Evolutionary conservation across 1,284 basidiomycete genomes (phyloP).

Genomic region (Ganoderma multipileum): DNA sequence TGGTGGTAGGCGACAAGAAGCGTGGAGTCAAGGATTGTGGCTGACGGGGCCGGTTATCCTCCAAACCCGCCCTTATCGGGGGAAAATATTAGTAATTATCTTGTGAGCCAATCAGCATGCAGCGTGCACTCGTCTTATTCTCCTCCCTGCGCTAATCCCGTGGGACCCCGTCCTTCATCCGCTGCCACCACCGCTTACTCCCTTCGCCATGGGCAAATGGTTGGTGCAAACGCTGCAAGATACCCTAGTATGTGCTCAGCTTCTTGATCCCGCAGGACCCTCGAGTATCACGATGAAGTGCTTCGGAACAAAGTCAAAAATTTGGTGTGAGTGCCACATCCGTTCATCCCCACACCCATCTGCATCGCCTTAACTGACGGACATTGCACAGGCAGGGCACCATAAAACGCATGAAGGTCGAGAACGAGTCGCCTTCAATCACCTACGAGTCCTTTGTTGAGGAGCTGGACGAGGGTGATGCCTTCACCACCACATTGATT

Average conservation of each 20-base stretch:
- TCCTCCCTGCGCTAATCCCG: conserved; percentile 21
- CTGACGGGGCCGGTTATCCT: conserved; percentile 12
- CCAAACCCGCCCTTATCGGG: conserved; percentile 11
- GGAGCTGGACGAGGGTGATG: conserved; percentile 74
- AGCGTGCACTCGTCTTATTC: conserved; percentile 9
- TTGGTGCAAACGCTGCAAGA: conserved; percentile 20
- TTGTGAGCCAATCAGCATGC: conserved; percentile 17
- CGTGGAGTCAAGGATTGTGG: conserved; percentile 9
- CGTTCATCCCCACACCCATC: background rate
- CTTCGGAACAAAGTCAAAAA: conserved; percentile 71
- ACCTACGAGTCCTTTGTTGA: conserved; percentile 75
- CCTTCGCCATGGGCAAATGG: conserved; percentile 41
- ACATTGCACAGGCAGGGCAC: conserved; percentile 59
- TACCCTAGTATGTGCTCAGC: conserved; percentile 11
- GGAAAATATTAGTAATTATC: conserved; percentile 20
- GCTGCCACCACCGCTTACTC: conserved; percentile 20
- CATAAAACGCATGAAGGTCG: conserved; percentile 65
- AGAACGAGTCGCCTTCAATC: conserved; percentile 63
- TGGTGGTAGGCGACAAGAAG: conserved; percentile 30
- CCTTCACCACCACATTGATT: conserved; percentile 72
- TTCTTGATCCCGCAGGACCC: conserved; percentile 55
- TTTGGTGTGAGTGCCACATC: conserved; percentile 62
- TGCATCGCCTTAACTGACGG: conserved; percentile 3
- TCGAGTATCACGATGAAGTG: conserved; percentile 71
- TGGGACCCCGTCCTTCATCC: conserved; percentile 18